Conservation (phyloP, 2,329 filamentous ascomycete genomes). For the Fusarium buxicola region DNA sequence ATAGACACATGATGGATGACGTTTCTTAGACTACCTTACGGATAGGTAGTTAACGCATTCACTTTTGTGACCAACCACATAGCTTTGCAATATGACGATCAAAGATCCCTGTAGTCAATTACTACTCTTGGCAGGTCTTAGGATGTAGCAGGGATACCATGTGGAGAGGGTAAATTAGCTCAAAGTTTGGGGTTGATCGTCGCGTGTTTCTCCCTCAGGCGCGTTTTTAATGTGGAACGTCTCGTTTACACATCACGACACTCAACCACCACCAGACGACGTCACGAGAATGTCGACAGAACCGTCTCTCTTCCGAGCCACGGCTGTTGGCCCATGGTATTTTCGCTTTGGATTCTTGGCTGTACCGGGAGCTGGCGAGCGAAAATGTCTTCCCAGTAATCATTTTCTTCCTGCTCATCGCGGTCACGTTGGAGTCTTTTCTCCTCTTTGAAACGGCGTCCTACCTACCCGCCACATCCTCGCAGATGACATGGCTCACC, state of each 20-base stretch:
- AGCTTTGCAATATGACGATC: too few species aligned
- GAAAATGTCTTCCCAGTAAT: not conserved
- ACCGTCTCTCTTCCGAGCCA: conserved; percentile 3
- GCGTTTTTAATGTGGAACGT: conserved; percentile 5
- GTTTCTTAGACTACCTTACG: too few species aligned
- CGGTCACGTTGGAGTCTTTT: conserved; percentile 32
- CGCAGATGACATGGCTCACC: conserved; percentile 8
- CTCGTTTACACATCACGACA: conserved; percentile 1
- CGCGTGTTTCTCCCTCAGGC: conserved; percentile 5
- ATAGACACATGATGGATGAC: too few species aligned
- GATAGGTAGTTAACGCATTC: too few species aligned
- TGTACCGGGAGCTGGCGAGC: not conserved
- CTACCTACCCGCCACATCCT: conserved; percentile 14
- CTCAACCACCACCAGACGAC: too few species aligned
- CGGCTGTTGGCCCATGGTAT: conserved; percentile 23
- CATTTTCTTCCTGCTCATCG: conserved; percentile 12
- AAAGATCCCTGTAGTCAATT: too few species aligned
- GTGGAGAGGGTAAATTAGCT: not conserved
- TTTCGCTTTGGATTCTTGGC: conserved; percentile 17
- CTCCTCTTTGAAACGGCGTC: conserved; percentile 40
- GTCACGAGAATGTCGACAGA: conserved; percentile 6
- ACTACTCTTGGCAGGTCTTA: too few species aligned
- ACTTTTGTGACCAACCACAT: too few species aligned
- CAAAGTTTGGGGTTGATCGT: conserved; percentile 13
- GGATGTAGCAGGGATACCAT: conserved; percentile 19